Evolutionary conservation across 2,329 filamentous ascomycete species (phyloP).

Genomic region (Neopestalotiopsis sp.): DNA sequence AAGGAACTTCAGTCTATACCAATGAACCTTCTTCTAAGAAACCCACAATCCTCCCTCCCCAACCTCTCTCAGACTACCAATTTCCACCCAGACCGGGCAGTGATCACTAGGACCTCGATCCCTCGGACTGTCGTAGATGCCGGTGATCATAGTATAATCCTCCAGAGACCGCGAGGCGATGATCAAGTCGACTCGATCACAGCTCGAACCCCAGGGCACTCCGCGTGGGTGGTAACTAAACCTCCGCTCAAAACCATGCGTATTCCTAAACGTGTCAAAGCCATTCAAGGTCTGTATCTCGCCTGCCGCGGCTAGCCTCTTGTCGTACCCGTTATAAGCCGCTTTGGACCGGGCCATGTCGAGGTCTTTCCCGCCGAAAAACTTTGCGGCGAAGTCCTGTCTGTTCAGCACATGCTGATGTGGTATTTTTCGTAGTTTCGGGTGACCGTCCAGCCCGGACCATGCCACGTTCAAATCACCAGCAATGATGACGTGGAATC

Average conservation of each 20-base stretch:
- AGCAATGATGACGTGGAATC: constrained; percentile 51
- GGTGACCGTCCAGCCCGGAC: constrained; percentile 40
- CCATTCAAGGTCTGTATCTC: constrained; percentile 34
- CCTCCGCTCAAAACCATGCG: constrained; percentile 45
- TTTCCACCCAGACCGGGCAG: constrained; percentile 53
- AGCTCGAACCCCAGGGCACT: constrained; percentile 52
- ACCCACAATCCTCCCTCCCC: background rate
- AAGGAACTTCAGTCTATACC: too few species aligned
- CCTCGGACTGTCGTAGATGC: constrained; percentile 41
- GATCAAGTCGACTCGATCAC: constrained; percentile 59
- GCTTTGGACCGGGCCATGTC: constrained; percentile 23
- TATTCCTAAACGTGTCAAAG: constrained; percentile 54
- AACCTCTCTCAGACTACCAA: constrained; percentile 19
- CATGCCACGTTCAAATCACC: constrained; percentile 60
- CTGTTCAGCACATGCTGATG: constrained; percentile 55
- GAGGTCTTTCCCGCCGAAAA: constrained; percentile 42
- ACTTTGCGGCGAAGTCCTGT: constrained; percentile 53
- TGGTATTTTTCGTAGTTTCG: constrained; percentile 49
- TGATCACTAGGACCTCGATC: constrained; percentile 60
- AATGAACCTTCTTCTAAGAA: too few species aligned
- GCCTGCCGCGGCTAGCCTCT: constrained; percentile 26
- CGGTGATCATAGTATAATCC: constrained; percentile 31
- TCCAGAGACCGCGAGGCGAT: constrained; percentile 47
- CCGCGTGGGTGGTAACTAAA: constrained; percentile 56
- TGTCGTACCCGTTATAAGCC: background rate